Evolutionary conservation across 2,329 filamentous ascomycete species (phyloP).

Genomic region (Diplodia corticola): DNA sequence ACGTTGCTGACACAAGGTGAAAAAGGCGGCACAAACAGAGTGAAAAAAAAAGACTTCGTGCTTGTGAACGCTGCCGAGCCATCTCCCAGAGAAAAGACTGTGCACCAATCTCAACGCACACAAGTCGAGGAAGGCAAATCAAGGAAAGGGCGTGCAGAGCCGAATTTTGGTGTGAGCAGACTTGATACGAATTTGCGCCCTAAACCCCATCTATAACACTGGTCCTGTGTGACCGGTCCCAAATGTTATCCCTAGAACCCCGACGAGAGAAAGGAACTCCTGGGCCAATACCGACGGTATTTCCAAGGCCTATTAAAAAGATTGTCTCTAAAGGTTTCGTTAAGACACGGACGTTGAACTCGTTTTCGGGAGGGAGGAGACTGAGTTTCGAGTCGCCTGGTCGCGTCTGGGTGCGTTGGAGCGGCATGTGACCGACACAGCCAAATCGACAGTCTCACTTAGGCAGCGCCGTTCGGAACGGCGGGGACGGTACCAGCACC

Average conservation of each 20-base stretch:
- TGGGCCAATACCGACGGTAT: slow-evolving; percentile 10
- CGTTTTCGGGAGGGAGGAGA: neutral
- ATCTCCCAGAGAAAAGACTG: slow-evolving; percentile 17
- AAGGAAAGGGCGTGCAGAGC: neutral
- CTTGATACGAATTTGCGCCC: slow-evolving; percentile 20
- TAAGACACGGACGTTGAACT: slow-evolving; percentile 19
- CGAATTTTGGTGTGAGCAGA: slow-evolving; percentile 3
- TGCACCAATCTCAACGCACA: neutral
- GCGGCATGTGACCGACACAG: neutral
- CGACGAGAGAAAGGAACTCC: slow-evolving; percentile 12
- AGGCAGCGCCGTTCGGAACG: slow-evolving; percentile 18
- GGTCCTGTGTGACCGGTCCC: slow-evolving; percentile 11
- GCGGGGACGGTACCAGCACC: slow-evolving; percentile 25
- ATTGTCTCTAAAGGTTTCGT: slow-evolving; percentile 14
- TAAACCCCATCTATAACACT: slow-evolving; percentile 15
- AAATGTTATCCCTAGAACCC: slow-evolving; percentile 16
- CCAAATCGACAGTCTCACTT: slow-evolving; percentile 5
- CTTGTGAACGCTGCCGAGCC: slow-evolving; percentile 2
- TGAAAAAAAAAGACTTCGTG: neutral
- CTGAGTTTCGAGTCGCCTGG: neutral
- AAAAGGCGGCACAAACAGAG: neutral
- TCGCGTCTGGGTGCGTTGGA: neutral
- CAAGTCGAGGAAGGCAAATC: neutral
- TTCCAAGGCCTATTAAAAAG: slow-evolving; percentile 17
- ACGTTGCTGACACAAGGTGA: slow-evolving; percentile 17